Conservation (phyloP, 1,284 basidiomycete species). For the Laetiporus sulphureus region DNA sequence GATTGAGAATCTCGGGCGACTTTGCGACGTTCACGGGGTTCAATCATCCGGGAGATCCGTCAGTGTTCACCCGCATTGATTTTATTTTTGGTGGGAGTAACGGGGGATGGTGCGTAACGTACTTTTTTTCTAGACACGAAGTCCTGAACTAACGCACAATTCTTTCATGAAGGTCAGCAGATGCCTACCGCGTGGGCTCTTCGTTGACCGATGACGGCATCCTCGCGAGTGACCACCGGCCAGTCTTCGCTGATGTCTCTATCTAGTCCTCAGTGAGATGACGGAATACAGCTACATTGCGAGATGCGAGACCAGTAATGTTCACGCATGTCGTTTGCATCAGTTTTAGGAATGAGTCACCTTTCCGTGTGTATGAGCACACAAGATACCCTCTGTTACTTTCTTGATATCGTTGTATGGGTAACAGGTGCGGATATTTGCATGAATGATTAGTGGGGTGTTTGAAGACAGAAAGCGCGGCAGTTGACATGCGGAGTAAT, state of each 20-base stretch:
- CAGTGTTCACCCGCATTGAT: slow-evolving; percentile 40
- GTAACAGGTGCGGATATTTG: too few species aligned
- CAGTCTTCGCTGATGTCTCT: slow-evolving; percentile 37
- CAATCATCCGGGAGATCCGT: slow-evolving; percentile 31
- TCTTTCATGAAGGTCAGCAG: slow-evolving; percentile 27
- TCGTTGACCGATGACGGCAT: slow-evolving; percentile 45
- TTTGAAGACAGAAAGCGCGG: too few species aligned
- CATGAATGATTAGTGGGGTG: too few species aligned
- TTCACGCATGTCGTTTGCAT: too few species aligned
- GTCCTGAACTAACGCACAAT: slow-evolving; percentile 1
- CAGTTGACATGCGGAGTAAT: too few species aligned
- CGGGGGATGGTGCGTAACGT: slow-evolving; percentile 38
- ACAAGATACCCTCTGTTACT: too few species aligned
- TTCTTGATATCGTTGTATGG: too few species aligned
- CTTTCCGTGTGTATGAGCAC: too few species aligned
- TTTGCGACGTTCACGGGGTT: slow-evolving; percentile 55
- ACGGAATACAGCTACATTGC: too few species aligned
- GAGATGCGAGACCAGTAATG: too few species aligned
- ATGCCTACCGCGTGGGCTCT: slow-evolving; percentile 34
- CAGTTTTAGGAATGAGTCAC: too few species aligned
- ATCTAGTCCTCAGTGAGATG: too few species aligned
- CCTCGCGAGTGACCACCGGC: slow-evolving; percentile 52
- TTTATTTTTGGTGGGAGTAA: slow-evolving; percentile 48
- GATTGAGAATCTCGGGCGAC: slow-evolving; percentile 37
- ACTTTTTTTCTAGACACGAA: background rate